These are phyloP conservation scores for Phytopythium boreale DNA, from an alignment of 352 stramenopile genomes.

Conservation along the genomic window DNA sequence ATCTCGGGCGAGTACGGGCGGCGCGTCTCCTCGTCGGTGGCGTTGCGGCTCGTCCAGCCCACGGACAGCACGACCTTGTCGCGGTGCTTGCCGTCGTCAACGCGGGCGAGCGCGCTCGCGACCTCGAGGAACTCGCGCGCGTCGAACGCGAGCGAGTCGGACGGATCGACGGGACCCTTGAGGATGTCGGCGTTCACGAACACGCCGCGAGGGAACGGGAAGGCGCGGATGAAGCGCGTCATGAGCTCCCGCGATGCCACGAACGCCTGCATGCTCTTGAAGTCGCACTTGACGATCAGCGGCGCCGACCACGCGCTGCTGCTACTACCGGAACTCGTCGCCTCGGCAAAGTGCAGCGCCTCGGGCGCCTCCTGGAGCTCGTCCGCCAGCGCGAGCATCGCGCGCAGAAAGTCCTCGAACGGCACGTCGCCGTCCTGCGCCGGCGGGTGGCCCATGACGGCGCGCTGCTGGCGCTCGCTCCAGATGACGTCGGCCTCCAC, in stretches of 20 bases:
- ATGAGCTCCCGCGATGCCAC: slow-evolving; percentile 26
- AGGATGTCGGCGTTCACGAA: slow-evolving; percentile 78
- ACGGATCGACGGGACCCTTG: slow-evolving; percentile 41
- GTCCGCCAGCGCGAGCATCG: slow-evolving; percentile 36
- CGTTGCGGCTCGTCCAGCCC: slow-evolving; percentile 65
- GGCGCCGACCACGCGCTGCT: slow-evolving; percentile 18
- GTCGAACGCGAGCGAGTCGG: slow-evolving; percentile 32
- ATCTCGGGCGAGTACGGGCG: slow-evolving; percentile 51
- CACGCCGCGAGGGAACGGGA: slow-evolving; percentile 45
- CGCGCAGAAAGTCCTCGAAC: slow-evolving; percentile 37
- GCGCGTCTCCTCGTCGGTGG: slow-evolving; percentile 43
- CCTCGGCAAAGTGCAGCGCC: slow-evolving; percentile 1
- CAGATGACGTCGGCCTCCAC: slow-evolving; percentile 76
- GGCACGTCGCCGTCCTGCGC: slow-evolving; percentile 51
- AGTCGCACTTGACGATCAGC: slow-evolving; percentile 72
- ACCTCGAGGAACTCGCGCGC: slow-evolving; percentile 41
- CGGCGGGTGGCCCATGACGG: slow-evolving; percentile 69
- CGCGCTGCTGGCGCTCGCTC: slow-evolving; percentile 37
- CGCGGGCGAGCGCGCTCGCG: slow-evolving; percentile 27
- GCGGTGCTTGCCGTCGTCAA: slow-evolving; percentile 24
- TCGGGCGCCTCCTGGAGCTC: slow-evolving; percentile 9
- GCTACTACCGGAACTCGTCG: background rate
- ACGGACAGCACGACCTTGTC: slow-evolving; percentile 73
- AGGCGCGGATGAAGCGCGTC: slow-evolving; percentile 32
- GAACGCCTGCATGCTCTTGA: slow-evolving; percentile 62